These are phyloP conservation scores for Ramaria rubella DNA, from an alignment of 768 basidiomycete species.

Conservation along the genomic window DNA sequence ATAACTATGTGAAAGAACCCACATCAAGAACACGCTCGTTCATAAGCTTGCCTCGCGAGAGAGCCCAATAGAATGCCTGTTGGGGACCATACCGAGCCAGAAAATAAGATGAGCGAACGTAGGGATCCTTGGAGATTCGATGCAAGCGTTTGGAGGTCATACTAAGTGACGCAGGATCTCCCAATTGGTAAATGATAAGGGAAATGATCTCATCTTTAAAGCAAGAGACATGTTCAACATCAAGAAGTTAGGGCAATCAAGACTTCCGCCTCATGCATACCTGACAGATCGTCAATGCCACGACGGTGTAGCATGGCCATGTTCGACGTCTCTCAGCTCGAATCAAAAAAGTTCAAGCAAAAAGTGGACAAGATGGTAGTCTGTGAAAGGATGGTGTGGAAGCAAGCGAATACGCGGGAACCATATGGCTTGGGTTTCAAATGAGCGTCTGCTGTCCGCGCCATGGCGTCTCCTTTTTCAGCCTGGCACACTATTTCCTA, in stretches of 20 bases:
- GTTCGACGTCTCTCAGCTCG: neutral
- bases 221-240: conserved; percentile 11
- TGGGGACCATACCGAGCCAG: conserved; percentile 57
- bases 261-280: conserved; percentile 31
- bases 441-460: neutral
- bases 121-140: conserved; percentile 62
- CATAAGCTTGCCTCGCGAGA: conserved; percentile 62
- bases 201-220: conserved; percentile 59
- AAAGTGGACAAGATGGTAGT: neutral
- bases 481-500: neutral
- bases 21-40: conserved; percentile 65
- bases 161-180: conserved; percentile 55
- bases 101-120: conserved; percentile 73
- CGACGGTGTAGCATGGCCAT: conserved; percentile 4
- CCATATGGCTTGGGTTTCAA: neutral
- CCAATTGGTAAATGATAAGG: conserved; percentile 65
- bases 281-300: conserved; percentile 60
- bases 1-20: conserved; percentile 28
- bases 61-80: conserved; percentile 46
- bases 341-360: neutral
- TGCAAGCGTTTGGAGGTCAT: conserved; percentile 53
- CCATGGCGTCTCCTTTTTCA: neutral
- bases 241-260: neutral
- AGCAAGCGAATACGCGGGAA: neutral
- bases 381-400: neutral